A percentile compares a stretch with the other conserved stretches of the same genome.
phyloP scores from a whole-genome alignment of 805 yeast genomes.

The Ogataea glucozyma region DNA sequence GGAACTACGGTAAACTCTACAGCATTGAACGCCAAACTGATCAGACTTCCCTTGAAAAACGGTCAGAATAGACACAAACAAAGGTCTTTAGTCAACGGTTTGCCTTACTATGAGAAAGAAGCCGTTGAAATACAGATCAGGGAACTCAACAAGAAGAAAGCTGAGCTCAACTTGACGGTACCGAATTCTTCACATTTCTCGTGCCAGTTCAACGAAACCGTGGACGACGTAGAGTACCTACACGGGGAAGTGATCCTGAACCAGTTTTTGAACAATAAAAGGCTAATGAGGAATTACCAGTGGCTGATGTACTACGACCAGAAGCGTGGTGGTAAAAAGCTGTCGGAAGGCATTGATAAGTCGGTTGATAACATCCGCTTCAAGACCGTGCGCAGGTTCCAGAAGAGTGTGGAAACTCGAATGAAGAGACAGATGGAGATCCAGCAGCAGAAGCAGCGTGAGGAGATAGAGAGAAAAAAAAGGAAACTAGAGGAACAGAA shows the following conservation, averaged over 20 bases:
- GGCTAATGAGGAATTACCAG: slow-evolving; percentile 44
- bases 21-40: slow-evolving; percentile 29
- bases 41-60: slow-evolving; percentile 31
- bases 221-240: slow-evolving; percentile 48
- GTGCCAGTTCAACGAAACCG: slow-evolving; percentile 32
- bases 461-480: slow-evolving; percentile 17
- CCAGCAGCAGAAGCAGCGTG: slow-evolving; percentile 19
- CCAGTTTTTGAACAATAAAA: slow-evolving; percentile 42
- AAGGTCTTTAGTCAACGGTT: slow-evolving; percentile 38
- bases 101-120: slow-evolving; percentile 42
- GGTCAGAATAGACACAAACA: slow-evolving; percentile 17
- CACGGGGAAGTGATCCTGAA: slow-evolving; percentile 51
- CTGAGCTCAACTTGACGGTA: slow-evolving; percentile 27
- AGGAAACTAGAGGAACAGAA: slow-evolving; percentile 10
- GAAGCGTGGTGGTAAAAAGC: slow-evolving; percentile 39
- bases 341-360: slow-evolving; percentile 23
- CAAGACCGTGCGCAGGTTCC: slow-evolving; percentile 30
- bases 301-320: slow-evolving; percentile 52
- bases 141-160: slow-evolving; percentile 29
- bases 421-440: slow-evolving; percentile 21
- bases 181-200: slow-evolving; percentile 34
- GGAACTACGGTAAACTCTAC: slow-evolving; percentile 28
- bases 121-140: slow-evolving; percentile 29
- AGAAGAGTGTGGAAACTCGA: slow-evolving; percentile 31
- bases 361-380: slow-evolving; percentile 16